A percentile compares a stretch with the other conserved stretches of the same genome.
These are phyloP conservation scores for Nemophila menziesii DNA, from an alignment of 257 asterid genomes.

Conservation along the genomic window DNA sequence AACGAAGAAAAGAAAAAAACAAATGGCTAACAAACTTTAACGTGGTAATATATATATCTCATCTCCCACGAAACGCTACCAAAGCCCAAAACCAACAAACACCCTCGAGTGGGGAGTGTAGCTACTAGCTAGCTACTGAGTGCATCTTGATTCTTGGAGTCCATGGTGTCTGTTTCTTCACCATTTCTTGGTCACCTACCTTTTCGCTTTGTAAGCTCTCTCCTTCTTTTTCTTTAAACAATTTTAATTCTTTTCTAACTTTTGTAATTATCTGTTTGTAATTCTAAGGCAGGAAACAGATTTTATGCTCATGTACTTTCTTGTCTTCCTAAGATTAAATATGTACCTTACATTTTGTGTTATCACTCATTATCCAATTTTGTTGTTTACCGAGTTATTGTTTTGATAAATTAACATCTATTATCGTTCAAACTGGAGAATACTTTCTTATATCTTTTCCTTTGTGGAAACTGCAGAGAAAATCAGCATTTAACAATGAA, in stretches of 20 bases:
- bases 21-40: neutral
- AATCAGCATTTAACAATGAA: conserved; percentile 16
- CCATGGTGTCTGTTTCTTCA: conserved; percentile 57
- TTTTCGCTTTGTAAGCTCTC: conserved; percentile 32
- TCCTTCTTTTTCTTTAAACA: neutral
- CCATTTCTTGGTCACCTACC: conserved; percentile 48
- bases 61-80: neutral
- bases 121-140: neutral
- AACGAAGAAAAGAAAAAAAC: neutral
- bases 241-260: no score
- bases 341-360: neutral
- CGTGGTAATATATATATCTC: neutral
- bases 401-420: neutral
- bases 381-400: neutral
- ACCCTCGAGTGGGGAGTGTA: neutral
- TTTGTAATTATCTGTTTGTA: no score
- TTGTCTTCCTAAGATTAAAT: no score
- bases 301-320: no score
- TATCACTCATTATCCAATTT: neutral
- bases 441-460: neutral
- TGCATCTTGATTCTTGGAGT: neutral
- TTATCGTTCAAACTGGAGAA: neutral
- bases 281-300: no score
- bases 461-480: conserved; percentile 27
- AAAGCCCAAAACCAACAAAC: neutral